These are phyloP conservation scores for Apostasia shenzhenica DNA, from an alignment of 106 monocot genomes.

Conservation along the genomic window DNA sequence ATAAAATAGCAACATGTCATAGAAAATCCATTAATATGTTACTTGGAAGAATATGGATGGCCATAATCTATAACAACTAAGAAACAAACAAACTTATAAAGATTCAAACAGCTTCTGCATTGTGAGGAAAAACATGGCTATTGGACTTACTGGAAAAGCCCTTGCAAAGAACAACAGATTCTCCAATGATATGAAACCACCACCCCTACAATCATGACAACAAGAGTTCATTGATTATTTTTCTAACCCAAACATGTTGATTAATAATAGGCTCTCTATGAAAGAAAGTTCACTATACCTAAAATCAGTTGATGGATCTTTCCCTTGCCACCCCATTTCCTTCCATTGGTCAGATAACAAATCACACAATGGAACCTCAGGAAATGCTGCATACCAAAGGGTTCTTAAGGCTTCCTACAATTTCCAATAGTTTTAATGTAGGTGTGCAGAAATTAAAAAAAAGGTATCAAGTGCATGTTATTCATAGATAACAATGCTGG, in stretches of 20 bases:
- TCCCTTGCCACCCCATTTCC: constrained; percentile 99
- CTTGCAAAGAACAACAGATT: constrained; percentile 87
- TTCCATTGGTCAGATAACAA: constrained; percentile 96
- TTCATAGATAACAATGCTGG: no score
- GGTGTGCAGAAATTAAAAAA: no score
- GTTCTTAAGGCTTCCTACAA: constrained; percentile 72
- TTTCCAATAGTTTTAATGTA: not conserved
- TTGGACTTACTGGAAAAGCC: constrained; percentile 66
- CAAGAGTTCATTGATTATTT: constrained; percentile 1
- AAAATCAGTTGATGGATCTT: constrained; percentile 98
- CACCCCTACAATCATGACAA: constrained; percentile 55
- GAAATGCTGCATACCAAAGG: constrained; percentile 80
- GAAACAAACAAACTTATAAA: no score
- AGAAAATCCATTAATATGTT: no score
- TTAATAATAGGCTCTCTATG: not conserved
- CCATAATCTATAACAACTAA: no score
- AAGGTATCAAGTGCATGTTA: no score
- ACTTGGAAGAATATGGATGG: no score
- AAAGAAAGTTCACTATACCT: constrained; percentile 28
- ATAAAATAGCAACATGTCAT: no score
- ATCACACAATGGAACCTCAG: constrained; percentile 59
- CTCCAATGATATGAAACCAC: constrained; percentile 94
- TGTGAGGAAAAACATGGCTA: not conserved
- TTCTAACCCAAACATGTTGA: not conserved
- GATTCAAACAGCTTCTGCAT: no score